These are phyloP conservation scores for Cyberlindnera sargentensis DNA, from an alignment of 805 yeast genomes.

Conservation along the genomic window DNA sequence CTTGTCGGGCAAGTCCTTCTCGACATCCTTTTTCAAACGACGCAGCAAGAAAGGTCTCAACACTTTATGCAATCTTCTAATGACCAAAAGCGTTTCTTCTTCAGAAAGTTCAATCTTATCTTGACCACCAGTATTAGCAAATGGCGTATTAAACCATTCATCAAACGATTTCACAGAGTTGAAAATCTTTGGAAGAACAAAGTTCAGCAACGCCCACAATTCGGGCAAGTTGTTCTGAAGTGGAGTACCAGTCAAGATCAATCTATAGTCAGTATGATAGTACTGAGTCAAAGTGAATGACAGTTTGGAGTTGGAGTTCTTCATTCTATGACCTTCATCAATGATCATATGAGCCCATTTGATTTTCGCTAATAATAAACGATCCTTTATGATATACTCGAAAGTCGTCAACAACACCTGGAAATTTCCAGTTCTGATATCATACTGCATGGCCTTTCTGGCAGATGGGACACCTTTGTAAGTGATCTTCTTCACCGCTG, in stretches of 20 bases:
- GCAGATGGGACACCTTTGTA: conserved; percentile 75
- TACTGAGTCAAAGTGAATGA: conserved; percentile 64
- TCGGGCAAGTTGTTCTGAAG: conserved; percentile 80
- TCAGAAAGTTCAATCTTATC: conserved; percentile 76
- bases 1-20: conserved; percentile 78
- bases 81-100: conserved; percentile 78
- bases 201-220: conserved; percentile 77
- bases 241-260: conserved; percentile 85
- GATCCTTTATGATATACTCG: conserved; percentile 74
- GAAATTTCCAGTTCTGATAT: conserved; percentile 61
- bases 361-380: conserved; percentile 60
- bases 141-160: conserved; percentile 88
- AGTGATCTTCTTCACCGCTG: conserved; percentile 60
- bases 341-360: conserved; percentile 84
- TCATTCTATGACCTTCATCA: conserved; percentile 90
- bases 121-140: conserved; percentile 77
- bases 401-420: conserved; percentile 74
- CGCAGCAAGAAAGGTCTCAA: conserved; percentile 78
- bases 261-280: conserved; percentile 68
- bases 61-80: conserved; percentile 80
- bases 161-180: conserved; percentile 82
- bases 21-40: conserved; percentile 82
- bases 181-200: conserved; percentile 77
- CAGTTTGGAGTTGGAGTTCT: conserved; percentile 67
- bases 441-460: conserved; percentile 58